Evolutionary conservation across 2,329 filamentous ascomycete genomes (phyloP).

Genomic region (Ceratocystis albifundus): DNA sequence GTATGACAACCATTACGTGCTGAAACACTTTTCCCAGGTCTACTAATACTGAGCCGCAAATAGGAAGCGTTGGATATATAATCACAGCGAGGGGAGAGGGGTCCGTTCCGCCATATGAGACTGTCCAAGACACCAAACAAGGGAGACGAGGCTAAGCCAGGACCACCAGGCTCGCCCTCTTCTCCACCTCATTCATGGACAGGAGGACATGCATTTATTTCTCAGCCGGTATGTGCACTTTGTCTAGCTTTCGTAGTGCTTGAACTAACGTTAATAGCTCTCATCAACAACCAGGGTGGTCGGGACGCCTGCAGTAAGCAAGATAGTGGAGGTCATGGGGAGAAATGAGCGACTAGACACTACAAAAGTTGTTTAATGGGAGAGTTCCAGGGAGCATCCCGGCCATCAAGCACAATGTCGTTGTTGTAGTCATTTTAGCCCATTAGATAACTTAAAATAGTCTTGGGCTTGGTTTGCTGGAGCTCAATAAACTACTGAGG

Average conservation of each 20-base stretch:
- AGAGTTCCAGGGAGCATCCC: conserved; percentile 15
- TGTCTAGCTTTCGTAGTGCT: neutral
- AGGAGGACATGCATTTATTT: neutral
- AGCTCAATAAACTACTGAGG: neutral
- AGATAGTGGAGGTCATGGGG: neutral
- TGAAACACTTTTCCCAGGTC: neutral
- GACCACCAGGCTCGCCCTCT: neutral
- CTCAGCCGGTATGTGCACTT: neutral
- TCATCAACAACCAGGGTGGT: neutral
- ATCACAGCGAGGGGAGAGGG: neutral
- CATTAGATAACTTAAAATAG: neutral
- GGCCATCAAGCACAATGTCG: conserved; percentile 8
- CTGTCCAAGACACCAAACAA: neutral
- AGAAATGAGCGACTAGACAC: neutral
- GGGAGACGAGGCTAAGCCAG: neutral
- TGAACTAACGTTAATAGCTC: neutral
- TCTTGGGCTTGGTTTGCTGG: neutral
- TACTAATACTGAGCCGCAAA: neutral
- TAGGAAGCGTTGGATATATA: conserved; percentile 13
- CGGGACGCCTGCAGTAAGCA: neutral
- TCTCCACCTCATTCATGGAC: neutral
- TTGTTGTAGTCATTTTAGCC: neutral
- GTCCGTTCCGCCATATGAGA: too few species aligned
- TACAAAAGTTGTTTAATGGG: neutral
- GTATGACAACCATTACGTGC: neutral